These are phyloP conservation scores for Eremothecium cymbalariae DNA, from an alignment of 1,139 yeast species.

Conservation along the genomic window DNA sequence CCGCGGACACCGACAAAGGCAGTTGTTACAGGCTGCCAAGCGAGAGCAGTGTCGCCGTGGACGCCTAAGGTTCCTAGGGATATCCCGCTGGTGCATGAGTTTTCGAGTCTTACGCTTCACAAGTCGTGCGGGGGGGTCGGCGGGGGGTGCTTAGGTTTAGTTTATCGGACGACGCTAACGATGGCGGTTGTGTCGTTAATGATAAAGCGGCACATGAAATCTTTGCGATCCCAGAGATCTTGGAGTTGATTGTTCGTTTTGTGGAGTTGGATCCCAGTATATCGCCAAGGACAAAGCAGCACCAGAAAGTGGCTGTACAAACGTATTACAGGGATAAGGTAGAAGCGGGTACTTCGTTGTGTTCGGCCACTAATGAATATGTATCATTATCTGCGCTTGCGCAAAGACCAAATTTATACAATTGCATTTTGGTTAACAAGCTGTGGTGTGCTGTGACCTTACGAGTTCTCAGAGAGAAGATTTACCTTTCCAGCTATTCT, in stretches of 20 bases:
- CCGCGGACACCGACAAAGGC: no score
- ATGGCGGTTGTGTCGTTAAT: no score
- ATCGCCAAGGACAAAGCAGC: slow-evolving; percentile 53
- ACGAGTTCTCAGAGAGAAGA: slow-evolving; percentile 46
- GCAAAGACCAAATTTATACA: slow-evolving; percentile 35
- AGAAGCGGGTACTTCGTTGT: no score
- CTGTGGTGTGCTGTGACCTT: slow-evolving; percentile 53
- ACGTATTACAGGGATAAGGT: no score
- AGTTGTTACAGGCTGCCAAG: no score
- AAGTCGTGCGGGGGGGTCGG: no score
- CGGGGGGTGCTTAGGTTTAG: no score
- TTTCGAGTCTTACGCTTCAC: not conserved
- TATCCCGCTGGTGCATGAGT: not conserved
- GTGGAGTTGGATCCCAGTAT: slow-evolving; percentile 46
- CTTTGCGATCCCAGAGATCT: slow-evolving; percentile 70
- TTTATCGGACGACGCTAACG: no score
- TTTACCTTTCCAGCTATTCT: slow-evolving; percentile 46
- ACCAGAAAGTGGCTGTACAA: no score
- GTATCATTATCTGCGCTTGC: no score
- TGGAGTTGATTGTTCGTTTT: slow-evolving; percentile 49
- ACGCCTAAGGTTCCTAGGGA: slow-evolving; percentile 1
- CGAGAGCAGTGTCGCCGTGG: no score
- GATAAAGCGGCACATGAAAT: slow-evolving; percentile 44
- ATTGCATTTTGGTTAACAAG: slow-evolving; percentile 60
- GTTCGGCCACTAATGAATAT: slow-evolving; percentile 28